Evolutionary conservation across 2,329 filamentous ascomycete genomes (phyloP).

Genomic region (Beauveria bassiana): DNA sequence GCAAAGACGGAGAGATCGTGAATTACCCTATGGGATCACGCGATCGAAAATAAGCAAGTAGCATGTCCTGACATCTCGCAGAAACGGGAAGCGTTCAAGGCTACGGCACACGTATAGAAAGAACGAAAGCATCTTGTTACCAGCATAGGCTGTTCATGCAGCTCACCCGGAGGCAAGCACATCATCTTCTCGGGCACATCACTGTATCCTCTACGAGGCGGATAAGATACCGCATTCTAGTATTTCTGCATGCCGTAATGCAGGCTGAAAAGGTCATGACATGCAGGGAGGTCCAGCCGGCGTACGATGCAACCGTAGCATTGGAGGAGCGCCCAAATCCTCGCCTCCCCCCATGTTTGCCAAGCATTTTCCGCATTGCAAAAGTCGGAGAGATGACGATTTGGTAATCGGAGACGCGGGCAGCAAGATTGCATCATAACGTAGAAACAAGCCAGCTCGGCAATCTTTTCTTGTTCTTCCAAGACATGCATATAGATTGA

Average conservation of each 20-base stretch:
- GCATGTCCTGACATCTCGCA: not conserved
- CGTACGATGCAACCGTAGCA: not conserved
- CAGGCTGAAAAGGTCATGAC: not conserved
- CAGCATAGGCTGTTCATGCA: not conserved
- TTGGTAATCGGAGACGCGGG: not conserved
- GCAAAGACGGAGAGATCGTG: conserved; percentile 1
- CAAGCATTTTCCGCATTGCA: not conserved
- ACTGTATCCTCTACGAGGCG: not conserved
- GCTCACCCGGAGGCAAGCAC: not conserved
- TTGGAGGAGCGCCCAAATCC: not conserved
- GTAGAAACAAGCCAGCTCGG: not conserved
- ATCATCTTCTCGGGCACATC: not conserved
- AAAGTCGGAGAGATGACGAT: not conserved
- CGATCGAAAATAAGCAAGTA: not conserved
- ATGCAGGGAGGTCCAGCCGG: not conserved
- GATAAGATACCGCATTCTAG: not conserved
- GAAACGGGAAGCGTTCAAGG: not conserved
- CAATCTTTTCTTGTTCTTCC: not conserved
- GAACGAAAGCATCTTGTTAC: conserved; percentile 5
- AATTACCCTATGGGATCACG: not conserved
- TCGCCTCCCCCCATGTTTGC: not conserved
- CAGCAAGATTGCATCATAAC: conserved; percentile 1
- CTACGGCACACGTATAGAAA: not conserved
- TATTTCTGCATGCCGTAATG: not conserved
- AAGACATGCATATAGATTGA: not conserved